Conservation (phyloP, 129 eudicot genomes). For the Tagetes patula region DNA sequence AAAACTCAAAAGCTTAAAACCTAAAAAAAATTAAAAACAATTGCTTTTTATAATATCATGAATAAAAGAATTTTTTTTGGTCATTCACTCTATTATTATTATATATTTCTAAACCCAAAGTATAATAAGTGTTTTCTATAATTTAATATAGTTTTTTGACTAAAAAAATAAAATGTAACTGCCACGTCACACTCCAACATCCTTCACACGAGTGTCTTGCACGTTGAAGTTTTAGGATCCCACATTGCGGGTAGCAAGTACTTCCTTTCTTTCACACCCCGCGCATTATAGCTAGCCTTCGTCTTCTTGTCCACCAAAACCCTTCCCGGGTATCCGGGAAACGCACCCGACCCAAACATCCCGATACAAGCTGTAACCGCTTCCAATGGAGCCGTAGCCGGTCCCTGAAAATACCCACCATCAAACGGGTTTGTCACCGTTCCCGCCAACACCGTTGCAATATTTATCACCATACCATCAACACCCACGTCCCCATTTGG, state of each 20-base stretch:
- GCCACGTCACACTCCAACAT: conserved; percentile 4
- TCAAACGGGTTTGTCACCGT: conserved; percentile 81
- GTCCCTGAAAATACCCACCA: conserved; percentile 78
- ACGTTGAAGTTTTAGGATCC: conserved; percentile 57
- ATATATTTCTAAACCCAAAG: no score
- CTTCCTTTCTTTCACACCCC: conserved; percentile 55
- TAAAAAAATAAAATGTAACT: not conserved
- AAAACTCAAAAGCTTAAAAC: no score
- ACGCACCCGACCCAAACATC: conserved; percentile 78
- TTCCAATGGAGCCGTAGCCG: conserved; percentile 73
- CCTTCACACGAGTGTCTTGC: conserved; percentile 59
- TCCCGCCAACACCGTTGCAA: conserved; percentile 83
- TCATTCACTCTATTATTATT: no score
- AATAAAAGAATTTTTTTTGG: no score
- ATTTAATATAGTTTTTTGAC: not conserved
- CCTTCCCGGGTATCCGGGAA: conserved; percentile 63
- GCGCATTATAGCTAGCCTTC: conserved; percentile 63
- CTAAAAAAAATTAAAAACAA: no score
- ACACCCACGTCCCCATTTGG: conserved; percentile 75
- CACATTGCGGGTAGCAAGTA: conserved; percentile 80
- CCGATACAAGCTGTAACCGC: conserved; percentile 76
- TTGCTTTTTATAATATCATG: no score
- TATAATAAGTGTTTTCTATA: no score
- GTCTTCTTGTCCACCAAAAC: conserved; percentile 56
- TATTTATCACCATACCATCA: conserved; percentile 76